Evolutionary conservation across 2,329 filamentous ascomycete genomes (phyloP).

Genomic region (Pseudogymnoascus sp.): DNA sequence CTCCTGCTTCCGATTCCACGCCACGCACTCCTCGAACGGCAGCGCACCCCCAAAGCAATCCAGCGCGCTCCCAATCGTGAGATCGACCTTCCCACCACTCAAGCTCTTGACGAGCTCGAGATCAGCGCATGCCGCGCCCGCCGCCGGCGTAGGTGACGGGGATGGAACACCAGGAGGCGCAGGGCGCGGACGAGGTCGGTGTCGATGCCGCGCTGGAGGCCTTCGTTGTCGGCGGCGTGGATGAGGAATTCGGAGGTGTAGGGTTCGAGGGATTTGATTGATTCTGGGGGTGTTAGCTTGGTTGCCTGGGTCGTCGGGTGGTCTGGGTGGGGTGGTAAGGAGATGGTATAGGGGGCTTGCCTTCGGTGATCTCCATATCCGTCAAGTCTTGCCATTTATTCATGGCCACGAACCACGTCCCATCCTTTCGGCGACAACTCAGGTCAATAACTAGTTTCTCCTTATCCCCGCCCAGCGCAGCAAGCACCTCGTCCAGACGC

Average conservation of each 20-base stretch:
- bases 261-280: constrained; percentile 73
- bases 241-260: constrained; percentile 97
- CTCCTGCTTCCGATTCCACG: constrained; percentile 58
- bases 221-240: constrained; percentile 94
- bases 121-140: constrained; percentile 74
- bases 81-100: constrained; percentile 75
- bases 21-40: constrained; percentile 79
- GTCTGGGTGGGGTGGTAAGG: neutral
- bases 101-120: constrained; percentile 73
- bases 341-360: constrained; percentile 40
- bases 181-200: constrained; percentile 71
- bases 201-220: constrained; percentile 85
- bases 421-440: constrained; percentile 70
- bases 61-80: constrained; percentile 93
- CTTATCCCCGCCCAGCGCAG: constrained; percentile 65
- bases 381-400: constrained; percentile 99
- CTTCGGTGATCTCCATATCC: constrained; percentile 86
- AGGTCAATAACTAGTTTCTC: constrained; percentile 87
- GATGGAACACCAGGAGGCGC: constrained; percentile 76
- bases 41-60: constrained; percentile 95
- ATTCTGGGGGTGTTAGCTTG: constrained; percentile 47
- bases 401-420: constrained; percentile 94
- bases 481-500: constrained; percentile 67
- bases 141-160: constrained; percentile 96
- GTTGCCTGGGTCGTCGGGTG: constrained; percentile 10